Evolutionary conservation across 1,284 basidiomycete species (phyloP), one percentile per base, ranked within the genome.

Genomic region (Cryptococcus floricola): DNA sequence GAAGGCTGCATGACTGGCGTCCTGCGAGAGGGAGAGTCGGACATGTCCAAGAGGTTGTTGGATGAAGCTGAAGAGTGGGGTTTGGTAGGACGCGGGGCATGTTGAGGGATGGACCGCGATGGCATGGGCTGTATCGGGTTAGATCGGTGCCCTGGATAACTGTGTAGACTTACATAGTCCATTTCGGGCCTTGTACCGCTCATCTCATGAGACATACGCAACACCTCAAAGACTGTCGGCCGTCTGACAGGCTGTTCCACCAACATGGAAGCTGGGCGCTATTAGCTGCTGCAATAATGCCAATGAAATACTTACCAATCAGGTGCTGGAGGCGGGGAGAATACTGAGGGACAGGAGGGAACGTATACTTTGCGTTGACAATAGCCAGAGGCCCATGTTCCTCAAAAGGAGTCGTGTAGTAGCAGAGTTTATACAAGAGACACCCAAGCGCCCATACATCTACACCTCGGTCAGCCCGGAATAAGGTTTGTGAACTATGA

Each of bases 351-450:
- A 91, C 95, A 38, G 89, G 85, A 4, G 93, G 93, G 58, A 91
- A 91, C 68, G 87, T 88, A 77, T 97, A 99, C 70, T 95, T 92
- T 31, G 93, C 95, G 68, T 97, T 96, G 59, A 98, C 81, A 61
- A 98, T 98, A 0, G 96, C 96, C 49, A 98, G 79, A 0, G 93
- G 90, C 0, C 95, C 95, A 65, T 96, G 91, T 68, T 95, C 95
- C 78, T 93, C 96, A 64, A 98, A 98, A 0, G 96, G 96, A 0
- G 96, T 99, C 0, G 95, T 99, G 77, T 99, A 98, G 78, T 98
- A 99, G 78, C 96, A 98, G 7, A 84, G 81, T 76, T 89, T 89
- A 80, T 89, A 89, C 10, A 89, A 80, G 16, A 89, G 74, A 19
- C 88, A 87, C 34, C 87, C 87, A 25, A 89, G 78, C 0, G 87